Evolutionary conservation across 495 filamentous ascomycete species (phyloP), one percentile per base, ranked within the genome.

Genomic region (Talaromyces ruber): DNA sequence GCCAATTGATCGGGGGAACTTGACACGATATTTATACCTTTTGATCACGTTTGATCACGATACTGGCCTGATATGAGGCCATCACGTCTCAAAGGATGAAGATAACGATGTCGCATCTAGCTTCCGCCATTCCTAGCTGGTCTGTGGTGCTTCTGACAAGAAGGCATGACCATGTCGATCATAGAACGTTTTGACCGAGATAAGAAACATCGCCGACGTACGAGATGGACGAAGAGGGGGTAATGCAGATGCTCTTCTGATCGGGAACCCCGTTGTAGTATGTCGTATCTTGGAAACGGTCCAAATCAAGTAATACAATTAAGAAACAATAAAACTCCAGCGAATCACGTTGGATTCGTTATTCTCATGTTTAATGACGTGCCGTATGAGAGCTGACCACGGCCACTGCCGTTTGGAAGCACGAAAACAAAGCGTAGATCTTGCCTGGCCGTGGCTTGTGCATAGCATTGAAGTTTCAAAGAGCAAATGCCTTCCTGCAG

Each of bases 91-190:
- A 25, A 28, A 54, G 22, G 51, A 54, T 6, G 26, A 28, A 54
- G 51, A 54, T 54, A 54, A 54, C 51, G 51, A 54, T 54, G 51
- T 54, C 51, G 51, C 51, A 54, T 28, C 51, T 54, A 12, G 22
- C 51, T 54, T 5, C 22, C 51, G 22, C 12, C 22, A 54, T 54
- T 4, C 24, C 51, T 54, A n/a, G 26, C 12, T 26, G 21, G 26
- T 54, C 16, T 54, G n/a, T 25, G 24, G 22, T 54, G 26, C 22
- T 54, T 54, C 51, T 26, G 51, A 12, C 4, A 26, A 28, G 24
- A n/a, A 47, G 28, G 28, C 51, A 21, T n/a, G 14, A 54, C 9
- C 51, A 2, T 16, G 51, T 26, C 22, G 51, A 54, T 26, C 51
- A 54, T 28, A 25, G 12, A 26, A 28, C 24, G 51, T 54, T 54